A percentile compares a stretch with the other conserved stretches of the same genome.
These are phyloP conservation scores for Coemansia guatemalensis DNA, from an alignment of 192 early-diverging fungal genomes.

Conservation along the genomic window DNA sequence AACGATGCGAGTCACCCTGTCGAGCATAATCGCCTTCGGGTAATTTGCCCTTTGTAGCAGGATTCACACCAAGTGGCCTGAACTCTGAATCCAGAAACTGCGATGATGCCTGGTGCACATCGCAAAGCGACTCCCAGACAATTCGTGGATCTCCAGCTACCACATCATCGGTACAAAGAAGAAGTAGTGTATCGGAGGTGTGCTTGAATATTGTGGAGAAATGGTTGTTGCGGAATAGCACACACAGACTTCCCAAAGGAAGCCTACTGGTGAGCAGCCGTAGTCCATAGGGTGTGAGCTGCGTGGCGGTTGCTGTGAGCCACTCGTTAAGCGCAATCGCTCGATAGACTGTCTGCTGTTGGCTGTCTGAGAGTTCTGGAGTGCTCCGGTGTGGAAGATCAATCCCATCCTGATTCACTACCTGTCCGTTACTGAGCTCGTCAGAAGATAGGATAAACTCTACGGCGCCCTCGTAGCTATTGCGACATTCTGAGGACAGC, in stretches of 20 bases:
- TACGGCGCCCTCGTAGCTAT: slow-evolving; percentile 77
- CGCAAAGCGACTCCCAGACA: slow-evolving; percentile 72
- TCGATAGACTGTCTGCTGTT: slow-evolving; percentile 19
- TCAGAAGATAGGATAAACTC: slow-evolving; percentile 74
- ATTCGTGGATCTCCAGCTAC: slow-evolving; percentile 62
- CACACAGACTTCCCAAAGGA: slow-evolving; percentile 59
- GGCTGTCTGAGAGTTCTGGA: not conserved
- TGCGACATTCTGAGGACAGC: slow-evolving; percentile 53
- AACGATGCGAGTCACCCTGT: slow-evolving; percentile 2
- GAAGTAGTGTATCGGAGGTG: slow-evolving; percentile 50
- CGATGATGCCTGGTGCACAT: slow-evolving; percentile 63
- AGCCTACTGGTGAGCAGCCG: slow-evolving; percentile 62
- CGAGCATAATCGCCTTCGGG: slow-evolving; percentile 24
- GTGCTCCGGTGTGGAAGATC: not conserved
- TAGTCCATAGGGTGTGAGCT: slow-evolving; percentile 83
- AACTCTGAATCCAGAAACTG: slow-evolving; percentile 66
- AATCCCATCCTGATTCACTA: not conserved
- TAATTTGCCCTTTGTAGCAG: slow-evolving; percentile 1
- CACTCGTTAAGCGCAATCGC: slow-evolving; percentile 64
- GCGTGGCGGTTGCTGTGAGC: slow-evolving; percentile 72
- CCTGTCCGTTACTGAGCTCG: slow-evolving; percentile 31
- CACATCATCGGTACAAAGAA: slow-evolving; percentile 71
- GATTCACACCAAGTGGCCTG: not conserved
- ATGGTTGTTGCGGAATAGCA: slow-evolving; percentile 95
- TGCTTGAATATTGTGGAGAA: slow-evolving; percentile 76